Base-by-base conservation (phyloP, 768 basidiomycete species). In the Suillus fuscotomentosus region DNA sequence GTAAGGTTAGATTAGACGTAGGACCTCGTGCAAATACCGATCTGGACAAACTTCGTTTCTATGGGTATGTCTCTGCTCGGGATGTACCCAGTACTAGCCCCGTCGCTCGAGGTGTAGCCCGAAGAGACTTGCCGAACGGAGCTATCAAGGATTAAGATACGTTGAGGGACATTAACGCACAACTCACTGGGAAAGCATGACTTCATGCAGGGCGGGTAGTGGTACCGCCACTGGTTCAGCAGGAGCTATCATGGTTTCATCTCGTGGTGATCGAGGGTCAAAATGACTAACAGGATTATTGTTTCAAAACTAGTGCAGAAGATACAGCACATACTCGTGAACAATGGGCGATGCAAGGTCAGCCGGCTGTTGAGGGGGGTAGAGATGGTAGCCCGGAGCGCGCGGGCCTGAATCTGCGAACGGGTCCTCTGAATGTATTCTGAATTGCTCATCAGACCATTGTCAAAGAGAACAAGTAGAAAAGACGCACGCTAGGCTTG, bases 121-220 rank as follows among this genome's bases (percentile, higher is more conserved):
- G 64, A 67, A 4, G 72, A 61, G 5, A 59, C 24, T 53, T 64
- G 65, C 55, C 66, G 70, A 55, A 50, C n/a, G 15, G 67, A 42
- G 17, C 76, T 76, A 38, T 34, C 10, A 13, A 45, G 3, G 11
- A 5, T 36, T 5, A 20, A 4, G 22, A 70, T 48, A 65, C 43
- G 34, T 60, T 1, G n/a, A 27, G 41, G 2, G 15, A 24, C 8
- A 31, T 22, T 17, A 9, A 24, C 27, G 36, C 5, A 59, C 39
- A 15, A 39, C 72, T 65, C 38, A 72, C 77, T 61, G 57, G 10
- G 64, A 43, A 24, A 67, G 65, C 65, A 77, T 77, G 36, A 78
- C 72, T 62, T 77, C 77, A n/a, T 77, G 62, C 74, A 77, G 76
- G 15, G 73, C 63, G 15, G 74, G 75, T 27, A 79, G 65, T 20